These are phyloP conservation scores for Diaporthe humulicola DNA, from an alignment of 2,329 filamentous ascomycete genomes.

Conservation along the genomic window DNA sequence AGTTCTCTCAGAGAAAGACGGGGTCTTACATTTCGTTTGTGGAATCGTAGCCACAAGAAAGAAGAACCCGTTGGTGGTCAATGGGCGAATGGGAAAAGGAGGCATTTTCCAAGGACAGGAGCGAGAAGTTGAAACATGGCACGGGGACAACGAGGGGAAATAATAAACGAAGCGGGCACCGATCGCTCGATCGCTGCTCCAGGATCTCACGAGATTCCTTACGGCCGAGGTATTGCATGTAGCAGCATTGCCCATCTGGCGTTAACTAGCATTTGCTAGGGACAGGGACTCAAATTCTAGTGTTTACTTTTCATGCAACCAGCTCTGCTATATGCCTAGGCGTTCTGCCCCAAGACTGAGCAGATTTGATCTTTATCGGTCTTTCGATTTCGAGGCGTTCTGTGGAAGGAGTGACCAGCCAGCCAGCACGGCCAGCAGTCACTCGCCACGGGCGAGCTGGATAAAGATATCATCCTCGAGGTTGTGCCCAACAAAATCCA, in stretches of 20 bases:
- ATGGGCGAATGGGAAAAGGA: not conserved
- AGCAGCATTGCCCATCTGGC: constrained; percentile 38
- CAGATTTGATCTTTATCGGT: not conserved
- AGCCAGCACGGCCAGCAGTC: not conserved
- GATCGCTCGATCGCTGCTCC: constrained; percentile 18
- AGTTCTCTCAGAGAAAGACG: not conserved
- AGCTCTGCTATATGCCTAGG: not conserved
- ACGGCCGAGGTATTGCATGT: constrained; percentile 33
- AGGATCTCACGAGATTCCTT: constrained; percentile 28
- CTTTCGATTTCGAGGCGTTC: not conserved
- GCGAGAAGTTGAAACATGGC: not conserved
- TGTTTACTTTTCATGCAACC: not conserved
- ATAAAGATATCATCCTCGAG: not conserved
- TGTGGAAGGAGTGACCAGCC: not conserved
- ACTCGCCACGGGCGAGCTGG: not conserved
- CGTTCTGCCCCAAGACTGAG: not conserved
- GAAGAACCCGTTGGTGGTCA: not conserved
- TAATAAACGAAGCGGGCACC: constrained; percentile 28
- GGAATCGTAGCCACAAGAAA: not conserved
- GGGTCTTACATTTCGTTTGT: not conserved
- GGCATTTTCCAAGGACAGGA: not conserved
- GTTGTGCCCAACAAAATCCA: not conserved
- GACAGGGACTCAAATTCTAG: constrained; percentile 10
- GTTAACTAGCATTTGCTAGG: constrained; percentile 30
- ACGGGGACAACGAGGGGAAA: not conserved